Evolutionary conservation across 768 basidiomycete genomes (phyloP).

Genomic region (Brasilioporus rufonigricans): DNA sequence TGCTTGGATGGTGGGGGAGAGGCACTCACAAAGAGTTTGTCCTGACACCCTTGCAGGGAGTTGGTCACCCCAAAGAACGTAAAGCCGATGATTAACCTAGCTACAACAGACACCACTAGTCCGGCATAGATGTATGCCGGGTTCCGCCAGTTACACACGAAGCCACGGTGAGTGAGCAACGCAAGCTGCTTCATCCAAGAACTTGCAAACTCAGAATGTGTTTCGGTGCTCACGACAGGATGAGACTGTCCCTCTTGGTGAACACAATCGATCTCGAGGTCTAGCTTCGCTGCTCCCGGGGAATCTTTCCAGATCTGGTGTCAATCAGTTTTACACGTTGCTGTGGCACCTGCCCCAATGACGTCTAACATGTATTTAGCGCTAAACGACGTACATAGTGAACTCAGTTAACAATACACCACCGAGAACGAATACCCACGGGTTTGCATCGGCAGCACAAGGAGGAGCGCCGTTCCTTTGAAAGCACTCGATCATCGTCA

Average conservation of each 20-base stretch:
- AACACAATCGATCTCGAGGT: constrained; percentile 43
- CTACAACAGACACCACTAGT: constrained; percentile 33
- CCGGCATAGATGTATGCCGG: constrained; percentile 40
- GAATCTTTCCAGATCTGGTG: constrained; percentile 34
- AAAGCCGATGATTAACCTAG: constrained; percentile 41
- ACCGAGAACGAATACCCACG: constrained; percentile 11
- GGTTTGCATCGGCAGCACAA: constrained; percentile 22
- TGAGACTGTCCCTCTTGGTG: constrained; percentile 37
- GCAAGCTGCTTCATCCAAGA: constrained; percentile 38
- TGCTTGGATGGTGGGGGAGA: neutral
- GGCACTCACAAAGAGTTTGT: constrained; percentile 40
- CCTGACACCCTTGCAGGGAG: constrained; percentile 40
- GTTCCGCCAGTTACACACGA: constrained; percentile 37
- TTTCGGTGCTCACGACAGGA: constrained; percentile 16
- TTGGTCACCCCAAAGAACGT: constrained; percentile 39
- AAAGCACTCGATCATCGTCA: constrained; percentile 22
- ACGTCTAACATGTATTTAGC: constrained; percentile 50
- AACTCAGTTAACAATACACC: neutral
- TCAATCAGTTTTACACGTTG: constrained; percentile 46
- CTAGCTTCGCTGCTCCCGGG: constrained; percentile 35
- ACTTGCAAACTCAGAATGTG: constrained; percentile 35
- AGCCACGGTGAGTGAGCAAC: constrained; percentile 19
- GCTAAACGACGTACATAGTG: constrained; percentile 16
- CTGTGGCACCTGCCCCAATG: constrained; percentile 57
- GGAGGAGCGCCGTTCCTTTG: constrained; percentile 20